Conservation (phyloP, 2,329 filamentous ascomycete species). For the Colletotrichum destructivum region DNA sequence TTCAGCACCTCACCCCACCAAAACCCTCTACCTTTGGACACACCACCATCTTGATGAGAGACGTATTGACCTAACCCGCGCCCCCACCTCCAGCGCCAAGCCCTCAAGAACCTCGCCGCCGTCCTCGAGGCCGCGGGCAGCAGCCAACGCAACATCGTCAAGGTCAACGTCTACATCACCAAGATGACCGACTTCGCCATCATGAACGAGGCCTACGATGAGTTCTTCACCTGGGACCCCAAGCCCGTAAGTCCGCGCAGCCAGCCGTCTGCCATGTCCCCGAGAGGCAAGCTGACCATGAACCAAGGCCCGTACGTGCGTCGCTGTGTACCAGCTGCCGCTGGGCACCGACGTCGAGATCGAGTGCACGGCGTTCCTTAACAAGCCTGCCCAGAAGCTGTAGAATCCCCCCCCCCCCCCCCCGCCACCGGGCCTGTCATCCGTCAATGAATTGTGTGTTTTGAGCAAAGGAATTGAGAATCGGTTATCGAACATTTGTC, state of each 20-base stretch:
- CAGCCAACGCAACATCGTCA: constrained; percentile 73
- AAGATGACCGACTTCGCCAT: constrained; percentile 75
- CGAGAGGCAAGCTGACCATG: constrained; percentile 5
- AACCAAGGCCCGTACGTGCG: constrained; percentile 71
- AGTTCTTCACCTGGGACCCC: constrained; percentile 61
- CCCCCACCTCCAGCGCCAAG: constrained; percentile 60
- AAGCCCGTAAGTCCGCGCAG: constrained; percentile 59
- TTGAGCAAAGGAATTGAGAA: not conserved
- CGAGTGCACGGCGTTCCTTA: constrained; percentile 69
- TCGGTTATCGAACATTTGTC: not conserved
- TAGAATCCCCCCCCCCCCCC: not conserved
- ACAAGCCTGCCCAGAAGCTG: constrained; percentile 39
- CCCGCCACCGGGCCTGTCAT: no score
- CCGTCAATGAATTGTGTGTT: not conserved
- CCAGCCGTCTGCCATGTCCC: not conserved
- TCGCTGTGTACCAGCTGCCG: constrained; percentile 81
- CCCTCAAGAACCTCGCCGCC: constrained; percentile 70
- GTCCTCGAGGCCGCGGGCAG: constrained; percentile 74
- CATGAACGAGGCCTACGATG: constrained; percentile 70
- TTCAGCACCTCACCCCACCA: constrained; percentile 2
- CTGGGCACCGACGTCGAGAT: constrained; percentile 82
- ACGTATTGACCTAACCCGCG: constrained; percentile 21
- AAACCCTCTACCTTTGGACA: no score
- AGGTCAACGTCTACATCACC: constrained; percentile 77
- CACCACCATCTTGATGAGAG: no score